A percentile compares a stretch with the other conserved stretches of the same genome.
phyloP scores from a whole-genome alignment of 805 yeast species.

The Cyberlindnera bimundalis region DNA sequence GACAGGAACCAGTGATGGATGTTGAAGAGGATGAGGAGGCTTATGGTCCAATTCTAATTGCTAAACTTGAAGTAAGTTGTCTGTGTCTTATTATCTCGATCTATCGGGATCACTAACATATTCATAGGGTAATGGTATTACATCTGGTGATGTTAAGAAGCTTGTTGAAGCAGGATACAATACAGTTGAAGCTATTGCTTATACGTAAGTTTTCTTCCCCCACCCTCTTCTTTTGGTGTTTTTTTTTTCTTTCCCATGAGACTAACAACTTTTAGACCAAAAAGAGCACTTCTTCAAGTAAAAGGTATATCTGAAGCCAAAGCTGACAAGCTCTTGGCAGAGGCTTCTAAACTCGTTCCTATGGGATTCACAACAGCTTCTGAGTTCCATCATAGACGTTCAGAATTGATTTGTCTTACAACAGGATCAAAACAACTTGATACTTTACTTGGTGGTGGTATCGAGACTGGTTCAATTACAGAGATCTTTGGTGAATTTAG shows the following conservation, averaged over 20 bases:
- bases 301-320: slow-evolving; percentile 95
- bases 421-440: slow-evolving; percentile 95
- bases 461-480: slow-evolving; percentile 95
- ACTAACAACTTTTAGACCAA: slow-evolving; percentile 43
- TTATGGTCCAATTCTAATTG: slow-evolving; percentile 54
- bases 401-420: slow-evolving; percentile 87
- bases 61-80: slow-evolving; percentile 40
- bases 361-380: slow-evolving; percentile 98
- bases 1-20: slow-evolving; percentile 15
- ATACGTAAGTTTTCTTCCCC: slow-evolving; percentile 43
- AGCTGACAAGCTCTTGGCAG: slow-evolving; percentile 79
- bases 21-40: slow-evolving; percentile 48
- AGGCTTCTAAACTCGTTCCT: slow-evolving; percentile 84
- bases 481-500: slow-evolving; percentile 97
- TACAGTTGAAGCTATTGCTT: slow-evolving; percentile 91
- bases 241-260: neutral
- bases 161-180: slow-evolving; percentile 78
- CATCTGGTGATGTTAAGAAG: slow-evolving; percentile 72
- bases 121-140: slow-evolving; percentile 77
- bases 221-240: no score
- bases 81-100: no score
- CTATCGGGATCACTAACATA: no score
- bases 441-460: slow-evolving; percentile 91
- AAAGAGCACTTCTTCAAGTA: slow-evolving; percentile 67
- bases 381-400: slow-evolving; percentile 84